These are phyloP conservation scores for Eucalyptus sp. DNA, from an alignment of 345 rosid genomes.

Conservation along the genomic window DNA sequence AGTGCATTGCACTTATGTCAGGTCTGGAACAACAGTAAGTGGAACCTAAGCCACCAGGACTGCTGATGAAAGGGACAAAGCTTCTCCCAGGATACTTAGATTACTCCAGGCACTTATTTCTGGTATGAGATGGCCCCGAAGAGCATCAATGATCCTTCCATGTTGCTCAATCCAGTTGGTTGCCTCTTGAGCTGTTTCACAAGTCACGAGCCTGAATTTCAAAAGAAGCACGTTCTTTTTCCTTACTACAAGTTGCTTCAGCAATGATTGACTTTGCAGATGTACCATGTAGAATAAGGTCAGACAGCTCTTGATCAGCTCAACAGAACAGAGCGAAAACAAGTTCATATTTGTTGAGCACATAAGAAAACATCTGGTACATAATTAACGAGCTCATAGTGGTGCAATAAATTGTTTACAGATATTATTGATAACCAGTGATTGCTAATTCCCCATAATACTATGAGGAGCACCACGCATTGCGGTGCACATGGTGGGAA, in stretches of 20 bases:
- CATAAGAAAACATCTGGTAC: constrained; percentile 61
- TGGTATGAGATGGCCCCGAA: constrained; percentile 52
- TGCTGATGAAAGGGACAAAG: constrained; percentile 69
- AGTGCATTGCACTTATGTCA: constrained; percentile 71
- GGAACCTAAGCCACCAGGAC: constrained; percentile 72
- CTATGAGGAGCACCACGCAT: not conserved
- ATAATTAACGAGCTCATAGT: not conserved
- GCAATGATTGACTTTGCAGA: constrained; percentile 30
- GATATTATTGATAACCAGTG: not conserved
- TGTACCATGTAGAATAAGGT: constrained; percentile 44
- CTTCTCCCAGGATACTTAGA: constrained; percentile 29
- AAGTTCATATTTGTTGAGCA: constrained; percentile 60
- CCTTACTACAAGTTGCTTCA: constrained; percentile 56
- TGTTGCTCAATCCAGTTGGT: constrained; percentile 76
- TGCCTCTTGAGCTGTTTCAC: constrained; percentile 79
- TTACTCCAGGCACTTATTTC: constrained; percentile 38
- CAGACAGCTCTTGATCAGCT: constrained; percentile 77
- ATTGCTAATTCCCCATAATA: not conserved
- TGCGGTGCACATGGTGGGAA: not conserved
- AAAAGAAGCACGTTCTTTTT: constrained; percentile 50
- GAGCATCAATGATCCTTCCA: constrained; percentile 68
- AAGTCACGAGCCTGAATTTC: constrained; percentile 74
- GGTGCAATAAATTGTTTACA: not conserved
- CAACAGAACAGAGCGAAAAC: constrained; percentile 43
- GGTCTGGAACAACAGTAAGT: constrained; percentile 79